Conservation (phyloP, 208 protist genomes). For the Crithidia fasciculata region DNA sequence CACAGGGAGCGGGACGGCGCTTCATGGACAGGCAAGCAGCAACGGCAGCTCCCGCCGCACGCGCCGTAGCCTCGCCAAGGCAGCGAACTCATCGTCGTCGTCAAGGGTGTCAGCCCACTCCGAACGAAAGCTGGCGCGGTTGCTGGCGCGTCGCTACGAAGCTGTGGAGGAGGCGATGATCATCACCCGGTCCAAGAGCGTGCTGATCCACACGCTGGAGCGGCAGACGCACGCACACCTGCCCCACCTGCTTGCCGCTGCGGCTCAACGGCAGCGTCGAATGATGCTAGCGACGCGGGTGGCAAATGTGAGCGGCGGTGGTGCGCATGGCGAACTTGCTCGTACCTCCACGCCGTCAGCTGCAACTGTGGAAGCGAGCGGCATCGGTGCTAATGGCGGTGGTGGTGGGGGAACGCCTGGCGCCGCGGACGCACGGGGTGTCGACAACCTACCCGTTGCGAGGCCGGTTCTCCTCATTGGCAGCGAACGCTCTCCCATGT, state of each 20-base stretch:
- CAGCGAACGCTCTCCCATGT: neutral
- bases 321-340: neutral
- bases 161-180: conserved; percentile 71
- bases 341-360: neutral
- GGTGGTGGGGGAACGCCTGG: too few relatives aligned
- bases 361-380: neutral
- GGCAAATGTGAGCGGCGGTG: too few relatives aligned
- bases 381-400: too few relatives aligned
- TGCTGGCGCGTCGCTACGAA: conserved; percentile 40
- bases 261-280: conserved; percentile 28
- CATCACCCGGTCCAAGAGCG: conserved; percentile 62
- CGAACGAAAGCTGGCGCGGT: conserved; percentile 3
- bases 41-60: neutral
- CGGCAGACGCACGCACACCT: conserved; percentile 23
- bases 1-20: neutral
- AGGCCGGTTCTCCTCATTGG: conserved; percentile 23
- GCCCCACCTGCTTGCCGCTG: conserved; percentile 22
- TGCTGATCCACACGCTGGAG: conserved; percentile 55
- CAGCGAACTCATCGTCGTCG: neutral
- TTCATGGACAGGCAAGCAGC: neutral
- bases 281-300: conserved; percentile 12
- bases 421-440: too few relatives aligned
- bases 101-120: conserved; percentile 4
- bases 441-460: neutral
- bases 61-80: neutral